Evolutionary conservation across 1,284 basidiomycete species (phyloP).

Genomic region (Boletellus deceptivus): DNA sequence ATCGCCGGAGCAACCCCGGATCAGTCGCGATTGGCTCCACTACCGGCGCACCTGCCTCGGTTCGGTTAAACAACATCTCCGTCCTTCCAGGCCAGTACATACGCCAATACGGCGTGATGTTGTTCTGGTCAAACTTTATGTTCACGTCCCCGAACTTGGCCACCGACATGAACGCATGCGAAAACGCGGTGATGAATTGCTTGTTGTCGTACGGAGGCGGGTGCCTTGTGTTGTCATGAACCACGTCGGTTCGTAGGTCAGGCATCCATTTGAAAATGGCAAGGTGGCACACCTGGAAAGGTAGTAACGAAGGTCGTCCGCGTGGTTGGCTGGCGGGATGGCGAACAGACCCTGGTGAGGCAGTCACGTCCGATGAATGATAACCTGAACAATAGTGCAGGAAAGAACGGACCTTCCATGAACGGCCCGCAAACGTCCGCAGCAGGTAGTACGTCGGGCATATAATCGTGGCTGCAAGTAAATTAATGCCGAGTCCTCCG

Average conservation of each 20-base stretch:
- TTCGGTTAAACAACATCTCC: slow-evolving; percentile 33
- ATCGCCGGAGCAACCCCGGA: slow-evolving; percentile 15
- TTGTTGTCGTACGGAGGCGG: slow-evolving; percentile 20
- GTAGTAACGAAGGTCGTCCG: slow-evolving; percentile 15
- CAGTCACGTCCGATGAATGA: neutral
- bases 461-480: no score
- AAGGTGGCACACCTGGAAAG: slow-evolving; percentile 13
- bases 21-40: slow-evolving; percentile 10
- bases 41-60: slow-evolving; percentile 9
- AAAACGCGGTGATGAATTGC: slow-evolving; percentile 25
- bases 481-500: no score
- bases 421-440: slow-evolving; percentile 8
- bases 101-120: slow-evolving; percentile 29
- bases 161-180: slow-evolving; percentile 24
- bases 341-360: slow-evolving; percentile 22
- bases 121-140: slow-evolving; percentile 12
- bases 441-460: slow-evolving; percentile 26
- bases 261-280: neutral
- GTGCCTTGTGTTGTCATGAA: neutral
- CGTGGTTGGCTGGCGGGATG: slow-evolving; percentile 19
- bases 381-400: neutral
- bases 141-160: slow-evolving; percentile 21
- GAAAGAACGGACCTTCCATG: slow-evolving; percentile 21
- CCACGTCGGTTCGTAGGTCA: neutral
- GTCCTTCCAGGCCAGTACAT: slow-evolving; percentile 9